phyloP scores from a whole-genome alignment of 306 rosid genomes.

The Fragaria vesca region DNA sequence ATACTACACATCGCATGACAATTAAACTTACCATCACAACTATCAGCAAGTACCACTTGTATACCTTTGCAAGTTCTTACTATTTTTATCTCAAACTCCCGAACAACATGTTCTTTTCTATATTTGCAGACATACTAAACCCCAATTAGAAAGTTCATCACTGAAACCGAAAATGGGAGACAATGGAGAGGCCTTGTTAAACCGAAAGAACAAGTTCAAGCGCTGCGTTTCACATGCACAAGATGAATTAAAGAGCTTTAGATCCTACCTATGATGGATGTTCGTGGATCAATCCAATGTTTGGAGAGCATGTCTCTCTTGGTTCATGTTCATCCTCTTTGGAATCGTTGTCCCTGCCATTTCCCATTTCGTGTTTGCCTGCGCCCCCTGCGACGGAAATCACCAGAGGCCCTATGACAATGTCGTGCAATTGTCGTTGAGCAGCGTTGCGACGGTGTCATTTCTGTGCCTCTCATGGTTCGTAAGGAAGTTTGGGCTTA shows the following conservation, averaged over 20 bases:
- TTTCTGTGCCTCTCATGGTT: constrained; percentile 60
- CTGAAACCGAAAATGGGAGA: constrained; percentile 21
- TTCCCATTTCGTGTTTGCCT: constrained; percentile 68
- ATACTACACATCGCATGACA: background rate
- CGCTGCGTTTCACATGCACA: constrained; percentile 51
- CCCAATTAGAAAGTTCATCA: background rate
- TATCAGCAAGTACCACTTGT: background rate
- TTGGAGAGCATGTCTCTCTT: constrained; percentile 57
- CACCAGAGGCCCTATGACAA: constrained; percentile 68
- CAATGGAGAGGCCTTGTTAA: constrained; percentile 34
- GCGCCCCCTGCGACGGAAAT: constrained; percentile 53
- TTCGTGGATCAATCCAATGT: constrained; percentile 77
- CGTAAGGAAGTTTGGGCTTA: constrained; percentile 52
- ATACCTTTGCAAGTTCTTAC: background rate
- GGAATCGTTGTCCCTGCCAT: constrained; percentile 53
- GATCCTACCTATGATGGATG: constrained; percentile 81
- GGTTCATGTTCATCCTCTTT: constrained; percentile 63
- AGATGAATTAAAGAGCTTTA: constrained; percentile 74
- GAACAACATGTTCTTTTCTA: background rate
- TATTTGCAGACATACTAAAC: background rate
- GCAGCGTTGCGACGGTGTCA: constrained; percentile 58
- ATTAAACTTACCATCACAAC: background rate
- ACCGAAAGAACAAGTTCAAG: constrained; percentile 16
- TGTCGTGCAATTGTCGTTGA: constrained; percentile 68
- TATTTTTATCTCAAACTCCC: background rate